Evolutionary conservation across 805 yeast species (phyloP), one percentile per base, ranked within the genome.

Genomic region (Metschnikowia picachoensis): DNA sequence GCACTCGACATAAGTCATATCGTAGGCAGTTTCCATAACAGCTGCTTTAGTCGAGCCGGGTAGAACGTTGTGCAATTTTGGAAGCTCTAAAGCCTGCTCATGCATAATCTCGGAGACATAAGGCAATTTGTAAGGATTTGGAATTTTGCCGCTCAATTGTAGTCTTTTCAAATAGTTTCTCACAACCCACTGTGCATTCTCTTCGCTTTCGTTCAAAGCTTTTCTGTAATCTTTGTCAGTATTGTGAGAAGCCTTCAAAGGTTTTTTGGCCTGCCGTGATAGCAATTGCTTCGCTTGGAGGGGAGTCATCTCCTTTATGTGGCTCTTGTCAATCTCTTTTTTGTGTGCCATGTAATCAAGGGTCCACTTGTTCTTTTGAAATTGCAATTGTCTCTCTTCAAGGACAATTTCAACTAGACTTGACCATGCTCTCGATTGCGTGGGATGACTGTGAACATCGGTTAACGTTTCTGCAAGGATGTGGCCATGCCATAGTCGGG

Each of bases 61-160:
- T 11, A 65, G 44, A 1, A 55, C 41, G 14, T 44, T 32, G 14
- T 37, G 36, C 30, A 52, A 30, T 30, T 48, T 36, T 8, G 53
- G 50, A 33, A 49, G 39, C 14, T 43, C 41, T 12, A 52, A 49
- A 5, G 49, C 48, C 25, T 50, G 54, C 33, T 17, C 38, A 12
- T 41, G 35, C 34, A 50, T 32, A 15, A 40, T 34, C 7, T 43
- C 52, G 13, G 57, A 45, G 3, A 66, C 60, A 36, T 62, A 62
- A 7, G 72, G 67, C 13, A 70, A 51, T 15, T 60, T 51, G 32
- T 49, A 58, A 1, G 76, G 74, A 16, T 60, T 60, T 2, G 72
- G 73, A 3, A 70, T 37, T 39, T 53, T 50, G 7, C 58, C 57
- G 1, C 39, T 17, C 32, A 48, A 39, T 45, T 70, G 75, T 25